Conservation (phyloP, 1,284 basidiomycete species). For the Ceratobasidium theobromae region DNA sequence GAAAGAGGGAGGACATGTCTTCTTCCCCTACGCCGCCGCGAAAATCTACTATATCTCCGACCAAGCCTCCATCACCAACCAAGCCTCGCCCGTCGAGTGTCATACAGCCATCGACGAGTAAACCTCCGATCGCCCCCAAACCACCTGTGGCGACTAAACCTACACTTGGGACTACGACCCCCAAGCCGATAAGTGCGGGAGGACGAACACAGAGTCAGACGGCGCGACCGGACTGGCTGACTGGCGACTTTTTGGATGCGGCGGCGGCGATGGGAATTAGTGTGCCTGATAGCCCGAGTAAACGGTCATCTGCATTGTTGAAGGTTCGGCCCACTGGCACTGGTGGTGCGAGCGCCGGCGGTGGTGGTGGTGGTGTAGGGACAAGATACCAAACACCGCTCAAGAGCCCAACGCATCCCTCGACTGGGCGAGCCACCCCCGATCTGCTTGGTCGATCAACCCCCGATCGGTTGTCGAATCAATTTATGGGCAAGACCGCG, state of each 20-base stretch:
- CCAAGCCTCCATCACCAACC: not conserved
- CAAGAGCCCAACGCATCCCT: constrained; percentile 20
- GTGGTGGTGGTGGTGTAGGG: not conserved
- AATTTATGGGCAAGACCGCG: not conserved
- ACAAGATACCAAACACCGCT: constrained; percentile 20
- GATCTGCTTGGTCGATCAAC: not conserved
- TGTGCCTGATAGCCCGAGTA: constrained; percentile 24
- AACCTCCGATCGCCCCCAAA: constrained; percentile 14
- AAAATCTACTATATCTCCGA: not conserved
- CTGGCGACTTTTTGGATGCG: constrained; percentile 25
- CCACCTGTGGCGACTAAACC: constrained; percentile 1
- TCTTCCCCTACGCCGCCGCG: not conserved
- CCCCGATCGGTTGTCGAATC: not conserved
- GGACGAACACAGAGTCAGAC: constrained; percentile 24
- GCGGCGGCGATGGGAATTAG: constrained; percentile 26
- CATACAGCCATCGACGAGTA: not conserved
- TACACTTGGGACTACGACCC: no score
- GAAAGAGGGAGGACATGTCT: not conserved
- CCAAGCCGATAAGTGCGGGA: not conserved
- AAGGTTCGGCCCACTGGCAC: no score
- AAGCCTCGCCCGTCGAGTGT: constrained; percentile 11
- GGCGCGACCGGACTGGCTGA: constrained; percentile 17
- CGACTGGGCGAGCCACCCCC: constrained; percentile 8
- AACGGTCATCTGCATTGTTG: constrained; percentile 14
- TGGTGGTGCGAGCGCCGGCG: no score